Evolutionary conservation across 257 asterid species (phyloP).

Genomic region (Nicotiana otophora): DNA sequence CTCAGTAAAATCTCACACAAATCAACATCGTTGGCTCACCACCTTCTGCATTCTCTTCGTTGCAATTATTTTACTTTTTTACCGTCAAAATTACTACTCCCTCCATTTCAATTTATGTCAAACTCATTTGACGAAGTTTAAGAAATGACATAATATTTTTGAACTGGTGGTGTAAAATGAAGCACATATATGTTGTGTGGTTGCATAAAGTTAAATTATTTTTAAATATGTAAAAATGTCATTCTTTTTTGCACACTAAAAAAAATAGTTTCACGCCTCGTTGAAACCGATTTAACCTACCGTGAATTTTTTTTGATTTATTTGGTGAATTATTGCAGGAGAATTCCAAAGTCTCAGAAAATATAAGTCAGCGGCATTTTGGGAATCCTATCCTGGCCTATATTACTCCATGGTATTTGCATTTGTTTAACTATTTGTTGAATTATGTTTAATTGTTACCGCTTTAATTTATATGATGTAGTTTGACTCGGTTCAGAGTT

Average conservation of each 20-base stretch:
- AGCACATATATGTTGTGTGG: no score
- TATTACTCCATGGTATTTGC: slow-evolving; percentile 85
- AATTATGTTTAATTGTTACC: neutral
- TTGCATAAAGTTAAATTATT: no score
- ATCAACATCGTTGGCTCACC: slow-evolving; percentile 23
- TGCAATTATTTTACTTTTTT: slow-evolving; percentile 38
- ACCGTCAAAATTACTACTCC: slow-evolving; percentile 22
- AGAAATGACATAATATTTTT: no score
- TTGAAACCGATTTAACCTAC: slow-evolving; percentile 44
- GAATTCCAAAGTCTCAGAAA: slow-evolving; percentile 50
- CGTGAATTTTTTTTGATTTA: slow-evolving; percentile 26
- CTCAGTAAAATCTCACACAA: slow-evolving; percentile 19
- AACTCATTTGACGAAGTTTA: no score
- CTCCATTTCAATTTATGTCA: no score
- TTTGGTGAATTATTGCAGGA: slow-evolving; percentile 52
- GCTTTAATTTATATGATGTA: neutral
- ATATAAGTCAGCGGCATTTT: slow-evolving; percentile 57
- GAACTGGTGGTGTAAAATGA: no score
- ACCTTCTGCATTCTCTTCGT: slow-evolving; percentile 25
- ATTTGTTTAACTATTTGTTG: neutral
- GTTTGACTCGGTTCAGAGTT: no score
- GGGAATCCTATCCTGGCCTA: slow-evolving; percentile 77
- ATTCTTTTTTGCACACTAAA: no score
- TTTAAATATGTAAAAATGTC: no score
- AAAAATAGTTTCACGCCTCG: slow-evolving; percentile 20